Conservation (phyloP, 2,329 filamentous ascomycete species). For the Cladosporium phlei region DNA sequence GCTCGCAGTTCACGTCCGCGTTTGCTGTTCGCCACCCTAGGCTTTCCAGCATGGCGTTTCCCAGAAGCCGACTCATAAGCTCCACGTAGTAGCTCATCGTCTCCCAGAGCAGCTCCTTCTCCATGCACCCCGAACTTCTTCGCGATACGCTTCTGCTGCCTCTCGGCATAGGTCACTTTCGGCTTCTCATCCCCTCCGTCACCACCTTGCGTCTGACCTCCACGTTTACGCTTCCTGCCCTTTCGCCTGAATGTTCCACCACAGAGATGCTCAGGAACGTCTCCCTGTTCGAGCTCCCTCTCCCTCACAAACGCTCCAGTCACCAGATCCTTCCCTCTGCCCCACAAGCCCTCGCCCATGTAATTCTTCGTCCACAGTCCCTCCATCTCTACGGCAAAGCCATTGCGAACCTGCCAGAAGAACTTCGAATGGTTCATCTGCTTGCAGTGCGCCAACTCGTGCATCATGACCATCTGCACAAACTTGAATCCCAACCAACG, state of each 20-base stretch:
- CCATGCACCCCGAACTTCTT: conserved; percentile 84
- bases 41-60: conserved; percentile 58
- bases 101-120: conserved; percentile 64
- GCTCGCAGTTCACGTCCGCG: conserved; percentile 71
- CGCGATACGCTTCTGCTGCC: conserved; percentile 65
- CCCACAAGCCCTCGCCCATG: conserved; percentile 80
- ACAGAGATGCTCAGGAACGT: conserved; percentile 60
- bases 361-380: conserved; percentile 66
- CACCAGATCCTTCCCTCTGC: conserved; percentile 59
- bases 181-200: conserved; percentile 37
- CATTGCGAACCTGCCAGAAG: conserved; percentile 76
- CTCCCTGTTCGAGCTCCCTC: conserved; percentile 48
- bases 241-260: conserved; percentile 70
- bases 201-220: conserved; percentile 48
- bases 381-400: conserved; percentile 67
- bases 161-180: conserved; percentile 62
- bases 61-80: conserved; percentile 59
- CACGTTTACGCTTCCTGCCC: conserved; percentile 46
- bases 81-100: conserved; percentile 61
- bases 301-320: conserved; percentile 62
- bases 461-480: conserved; percentile 94
- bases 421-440: conserved; percentile 84
- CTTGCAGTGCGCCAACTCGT: conserved; percentile 81
- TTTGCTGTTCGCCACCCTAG: conserved; percentile 68
- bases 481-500: conserved; percentile 75